Percentiles rank a stretch among this genome's conserved stretches.
These are phyloP conservation scores for Trametes villosa DNA, from an alignment of 768 basidiomycete species.

Conservation along the genomic window DNA sequence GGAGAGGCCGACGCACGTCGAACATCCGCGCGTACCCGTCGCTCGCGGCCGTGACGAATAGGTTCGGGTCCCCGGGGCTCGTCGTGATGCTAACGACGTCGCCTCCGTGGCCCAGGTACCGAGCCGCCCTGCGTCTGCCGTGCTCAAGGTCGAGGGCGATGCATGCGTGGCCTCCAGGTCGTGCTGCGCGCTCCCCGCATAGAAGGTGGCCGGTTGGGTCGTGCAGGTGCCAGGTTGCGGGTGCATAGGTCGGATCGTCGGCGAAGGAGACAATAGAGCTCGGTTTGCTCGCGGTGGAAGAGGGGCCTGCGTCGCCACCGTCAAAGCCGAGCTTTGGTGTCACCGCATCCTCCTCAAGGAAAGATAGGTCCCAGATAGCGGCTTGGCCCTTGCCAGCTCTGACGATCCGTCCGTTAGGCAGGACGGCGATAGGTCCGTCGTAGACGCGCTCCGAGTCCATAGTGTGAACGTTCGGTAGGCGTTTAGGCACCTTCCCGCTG, in stretches of 20 bases:
- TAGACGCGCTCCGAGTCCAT: conserved; percentile 27
- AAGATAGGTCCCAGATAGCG: conserved; percentile 43
- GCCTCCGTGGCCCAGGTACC: conserved; percentile 46
- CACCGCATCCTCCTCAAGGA: conserved; percentile 27
- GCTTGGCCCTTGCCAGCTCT: conserved; percentile 41
- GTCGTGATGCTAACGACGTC: conserved; percentile 38
- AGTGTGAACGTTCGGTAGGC: conserved; percentile 37
- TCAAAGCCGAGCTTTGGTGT: conserved; percentile 28
- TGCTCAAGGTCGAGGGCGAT: conserved; percentile 39
- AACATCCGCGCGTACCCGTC: conserved; percentile 47
- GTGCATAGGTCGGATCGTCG: conserved; percentile 10
- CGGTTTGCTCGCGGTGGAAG: conserved; percentile 31
- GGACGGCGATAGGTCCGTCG: conserved; percentile 38
- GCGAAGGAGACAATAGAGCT: conserved; percentile 11
- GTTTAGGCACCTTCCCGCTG: neutral
- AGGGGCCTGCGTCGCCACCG: neutral
- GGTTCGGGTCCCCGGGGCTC: conserved; percentile 39
- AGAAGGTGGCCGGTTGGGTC: conserved; percentile 32
- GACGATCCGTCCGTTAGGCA: conserved; percentile 33
- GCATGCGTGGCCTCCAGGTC: conserved; percentile 16
- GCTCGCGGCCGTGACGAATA: conserved; percentile 40
- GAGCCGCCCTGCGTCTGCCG: conserved; percentile 36
- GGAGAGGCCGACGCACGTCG: conserved; percentile 43
- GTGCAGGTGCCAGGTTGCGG: conserved; percentile 33
- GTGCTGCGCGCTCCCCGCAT: conserved; percentile 22